phyloP scores from a whole-genome alignment of 495 filamentous ascomycete species.

The Aspergillus indologenus region DNA sequence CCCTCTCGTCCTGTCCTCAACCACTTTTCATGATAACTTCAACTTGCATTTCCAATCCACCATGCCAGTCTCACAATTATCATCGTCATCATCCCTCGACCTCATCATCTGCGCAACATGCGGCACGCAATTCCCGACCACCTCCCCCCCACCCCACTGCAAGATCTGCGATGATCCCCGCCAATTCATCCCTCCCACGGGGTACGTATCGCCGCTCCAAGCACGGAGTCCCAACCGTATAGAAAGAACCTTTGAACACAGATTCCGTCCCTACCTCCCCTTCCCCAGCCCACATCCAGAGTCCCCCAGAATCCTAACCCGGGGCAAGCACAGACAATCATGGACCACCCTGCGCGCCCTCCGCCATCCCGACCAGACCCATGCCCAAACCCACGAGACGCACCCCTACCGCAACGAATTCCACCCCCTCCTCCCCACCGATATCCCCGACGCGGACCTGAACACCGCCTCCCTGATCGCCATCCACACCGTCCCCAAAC shows the following conservation, averaged over 20 bases:
- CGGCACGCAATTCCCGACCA: slow-evolving; percentile 63
- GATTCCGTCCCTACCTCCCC: slow-evolving; percentile 24
- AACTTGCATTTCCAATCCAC: neutral
- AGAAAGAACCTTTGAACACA: too few relatives aligned
- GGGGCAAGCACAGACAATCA: slow-evolving; percentile 17
- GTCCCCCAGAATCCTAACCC: too few relatives aligned
- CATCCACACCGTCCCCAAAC: slow-evolving; percentile 27
- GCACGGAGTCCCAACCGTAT: too few relatives aligned
- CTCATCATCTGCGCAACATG: slow-evolving; percentile 65
- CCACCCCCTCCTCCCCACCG: slow-evolving; percentile 9
- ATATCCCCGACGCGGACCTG: too few relatives aligned
- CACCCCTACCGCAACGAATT: slow-evolving; percentile 28
- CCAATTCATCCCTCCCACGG: slow-evolving; percentile 60
- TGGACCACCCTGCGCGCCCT: slow-evolving; percentile 27
- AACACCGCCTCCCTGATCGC: slow-evolving; percentile 10
- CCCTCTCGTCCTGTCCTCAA: neutral
- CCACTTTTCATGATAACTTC: neutral
- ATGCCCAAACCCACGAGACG: slow-evolving; percentile 24
- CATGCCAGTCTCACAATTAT: too few relatives aligned
- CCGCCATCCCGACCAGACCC: slow-evolving; percentile 10
- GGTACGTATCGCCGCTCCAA: slow-evolving; percentile 27
- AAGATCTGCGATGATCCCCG: slow-evolving; percentile 74
- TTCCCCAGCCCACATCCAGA: slow-evolving; percentile 25
- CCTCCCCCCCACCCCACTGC: slow-evolving; percentile 50
- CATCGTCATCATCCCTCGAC: slow-evolving; percentile 27